Base-by-base conservation (phyloP, 495 filamentous ascomycete species). In the Penicillium psychrofluorescens region DNA sequence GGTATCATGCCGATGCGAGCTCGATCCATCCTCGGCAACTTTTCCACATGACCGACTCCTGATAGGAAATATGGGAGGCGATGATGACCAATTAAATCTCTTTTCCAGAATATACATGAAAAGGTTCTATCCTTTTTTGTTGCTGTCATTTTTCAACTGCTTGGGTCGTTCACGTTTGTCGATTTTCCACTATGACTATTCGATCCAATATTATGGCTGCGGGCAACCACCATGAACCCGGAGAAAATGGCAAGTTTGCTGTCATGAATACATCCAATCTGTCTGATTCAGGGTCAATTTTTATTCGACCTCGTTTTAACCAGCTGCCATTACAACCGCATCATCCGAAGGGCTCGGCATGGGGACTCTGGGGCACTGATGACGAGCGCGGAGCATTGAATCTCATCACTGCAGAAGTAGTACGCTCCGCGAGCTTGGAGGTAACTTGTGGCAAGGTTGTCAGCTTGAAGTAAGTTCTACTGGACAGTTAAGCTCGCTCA, bases 361-460 rank as follows among this genome's bases (percentile, higher is more conserved):
- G 73, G 72, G 66, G 70, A 1, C 50, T 76, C 1, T 76, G 71
- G 52, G 72, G 73, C n/a, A 50, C 50, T 1, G 44, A 73, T 10
- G 73, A 74, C 54, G 62, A 69, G 46, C 53, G 74, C 1, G 74
- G 71, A 8, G 67, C 65, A 9, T 46, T 77, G 38, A 75, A 76
- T 51, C 50, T 68, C 32, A 51, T 78, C 2, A 71, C 69, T 7
- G 53, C 64, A 35, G 64, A 62, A 16, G 49, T 52, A 4, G 42
- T 47, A 8, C 60, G 63, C 4, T 71, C 73, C n/a, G 55, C 56
- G 38, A 51, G 49, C 35, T 46, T 16, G 12, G 73, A 80, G 53
- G 71, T 78, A 35, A 52, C 54, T 38, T 63, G 62, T 2, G 76
- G 76, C 0, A 51, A 37, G 14, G 37, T 48, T 8, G 43, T 59